These are phyloP conservation scores for Aquilaria agallochum DNA, from an alignment of 441 rosid genomes.

Conservation along the genomic window DNA sequence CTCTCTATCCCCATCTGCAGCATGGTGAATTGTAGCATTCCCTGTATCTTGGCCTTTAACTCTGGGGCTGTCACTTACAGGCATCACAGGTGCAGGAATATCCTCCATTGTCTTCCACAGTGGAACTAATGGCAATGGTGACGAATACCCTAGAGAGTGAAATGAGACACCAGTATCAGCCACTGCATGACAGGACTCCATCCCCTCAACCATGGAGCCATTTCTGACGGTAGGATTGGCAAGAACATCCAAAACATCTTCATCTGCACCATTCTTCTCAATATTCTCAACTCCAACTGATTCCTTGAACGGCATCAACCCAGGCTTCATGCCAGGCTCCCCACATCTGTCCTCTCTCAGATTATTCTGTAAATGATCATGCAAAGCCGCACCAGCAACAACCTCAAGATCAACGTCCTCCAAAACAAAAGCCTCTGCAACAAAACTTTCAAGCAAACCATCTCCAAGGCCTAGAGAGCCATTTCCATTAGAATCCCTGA, in stretches of 20 bases:
- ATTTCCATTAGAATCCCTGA: constrained; percentile 12
- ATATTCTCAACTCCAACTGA: constrained; percentile 10
- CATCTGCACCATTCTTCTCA: constrained; percentile 15
- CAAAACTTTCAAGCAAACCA: constrained; percentile 24
- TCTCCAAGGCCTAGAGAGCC: constrained; percentile 6
- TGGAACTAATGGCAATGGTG: constrained; percentile 25
- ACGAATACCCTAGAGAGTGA: constrained; percentile 21
- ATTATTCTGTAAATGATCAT: constrained; percentile 15
- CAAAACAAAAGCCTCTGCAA: constrained; percentile 21
- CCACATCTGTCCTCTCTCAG: constrained; percentile 18
- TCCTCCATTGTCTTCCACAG: constrained; percentile 36
- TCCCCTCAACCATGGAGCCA: constrained; percentile 21
- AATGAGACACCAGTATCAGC: constrained; percentile 12
- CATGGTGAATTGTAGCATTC: constrained; percentile 15
- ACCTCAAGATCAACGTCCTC: constrained; percentile 17
- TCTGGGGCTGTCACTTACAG: constrained; percentile 19
- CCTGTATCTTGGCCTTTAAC: constrained; percentile 21
- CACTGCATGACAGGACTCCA: constrained; percentile 14
- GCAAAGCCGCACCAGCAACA: constrained; percentile 7
- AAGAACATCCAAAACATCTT: constrained; percentile 9
- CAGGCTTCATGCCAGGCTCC: constrained; percentile 11
- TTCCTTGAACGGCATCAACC: constrained; percentile 5
- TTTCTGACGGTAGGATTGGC: constrained; percentile 21
- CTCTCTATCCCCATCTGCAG: constrained; percentile 18
- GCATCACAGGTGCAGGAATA: constrained; percentile 32